phyloP scores from a whole-genome alignment of 768 basidiomycete species.

The Boletus speciosus region DNA sequence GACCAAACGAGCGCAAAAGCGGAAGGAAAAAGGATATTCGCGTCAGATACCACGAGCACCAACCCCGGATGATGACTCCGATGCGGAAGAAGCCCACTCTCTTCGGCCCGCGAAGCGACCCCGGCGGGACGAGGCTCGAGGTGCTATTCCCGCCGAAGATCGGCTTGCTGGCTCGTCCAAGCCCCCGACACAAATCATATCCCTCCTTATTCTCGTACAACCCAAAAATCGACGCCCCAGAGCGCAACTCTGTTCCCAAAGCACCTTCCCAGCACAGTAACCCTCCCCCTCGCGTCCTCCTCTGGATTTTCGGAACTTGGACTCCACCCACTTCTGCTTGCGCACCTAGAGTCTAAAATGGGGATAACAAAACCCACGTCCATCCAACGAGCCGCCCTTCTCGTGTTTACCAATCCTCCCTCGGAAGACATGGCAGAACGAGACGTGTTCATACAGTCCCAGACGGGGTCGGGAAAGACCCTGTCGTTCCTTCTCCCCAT shows the following conservation, averaged over 20 bases:
- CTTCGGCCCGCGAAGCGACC: conserved; percentile 48
- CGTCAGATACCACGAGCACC: conserved; percentile 14
- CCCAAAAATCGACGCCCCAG: conserved; percentile 55
- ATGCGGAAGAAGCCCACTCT: conserved; percentile 17
- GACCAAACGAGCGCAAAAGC: conserved; percentile 66
- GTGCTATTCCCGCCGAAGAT: conserved; percentile 12
- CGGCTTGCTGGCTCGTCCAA: conserved; percentile 20
- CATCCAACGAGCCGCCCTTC: conserved; percentile 74
- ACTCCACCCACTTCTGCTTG: conserved; percentile 72
- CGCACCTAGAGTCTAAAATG: conserved; percentile 80
- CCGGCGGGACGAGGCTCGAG: conserved; percentile 29
- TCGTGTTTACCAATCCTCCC: conserved; percentile 51
- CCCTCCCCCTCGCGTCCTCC: conserved; percentile 70
- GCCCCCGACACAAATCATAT: conserved; percentile 66
- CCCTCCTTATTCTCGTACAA: conserved; percentile 87
- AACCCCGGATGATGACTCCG: conserved; percentile 17
- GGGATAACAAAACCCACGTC: conserved; percentile 81
- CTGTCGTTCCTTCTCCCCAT: conserved; percentile 91
- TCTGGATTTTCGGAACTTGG: conserved; percentile 82
- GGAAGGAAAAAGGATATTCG: conserved; percentile 42
- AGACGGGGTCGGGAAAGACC: conserved; percentile 97
- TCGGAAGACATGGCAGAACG: conserved; percentile 41
- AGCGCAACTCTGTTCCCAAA: conserved; percentile 23
- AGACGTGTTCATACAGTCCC: conserved; percentile 92
- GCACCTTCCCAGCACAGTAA: conserved; percentile 61